phyloP scores from a whole-genome alignment of 192 early-diverging fungal species.

The Coemansia sp. region DNA sequence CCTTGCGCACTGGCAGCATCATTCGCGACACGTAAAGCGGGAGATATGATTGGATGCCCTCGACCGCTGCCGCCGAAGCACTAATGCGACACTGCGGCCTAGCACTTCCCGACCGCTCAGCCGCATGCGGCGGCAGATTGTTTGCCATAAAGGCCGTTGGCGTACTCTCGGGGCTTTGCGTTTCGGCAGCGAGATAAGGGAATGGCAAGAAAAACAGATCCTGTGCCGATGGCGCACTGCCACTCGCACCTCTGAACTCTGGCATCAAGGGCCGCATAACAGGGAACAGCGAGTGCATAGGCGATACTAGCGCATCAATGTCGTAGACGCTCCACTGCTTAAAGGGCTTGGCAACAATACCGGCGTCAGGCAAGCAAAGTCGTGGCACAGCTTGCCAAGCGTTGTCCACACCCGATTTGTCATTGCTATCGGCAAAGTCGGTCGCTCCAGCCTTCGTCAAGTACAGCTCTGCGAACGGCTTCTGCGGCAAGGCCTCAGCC shows the following conservation, averaged over 20 bases:
- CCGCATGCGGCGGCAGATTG: conserved; percentile 3
- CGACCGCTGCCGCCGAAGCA: conserved; percentile 35
- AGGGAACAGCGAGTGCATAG: conserved; percentile 42
- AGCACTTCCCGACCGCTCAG: not conserved
- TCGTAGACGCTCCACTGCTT: conserved; percentile 35
- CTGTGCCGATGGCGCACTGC: conserved; percentile 4
- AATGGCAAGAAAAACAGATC: conserved; percentile 50
- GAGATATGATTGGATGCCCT: conserved; percentile 38
- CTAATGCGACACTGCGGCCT: conserved; percentile 47
- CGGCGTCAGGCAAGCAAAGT: conserved; percentile 18
- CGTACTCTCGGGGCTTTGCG: not conserved
- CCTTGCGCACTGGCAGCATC: conserved; percentile 56
- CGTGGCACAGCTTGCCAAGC: conserved; percentile 1
- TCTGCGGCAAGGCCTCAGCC: not conserved
- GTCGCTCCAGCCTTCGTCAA: not conserved
- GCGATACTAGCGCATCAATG: conserved; percentile 39
- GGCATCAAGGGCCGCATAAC: not conserved
- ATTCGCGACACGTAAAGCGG: conserved; percentile 53
- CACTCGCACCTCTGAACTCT: not conserved
- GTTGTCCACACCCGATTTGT: not conserved
- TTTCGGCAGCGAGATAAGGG: not conserved
- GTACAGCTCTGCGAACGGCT: conserved; percentile 24
- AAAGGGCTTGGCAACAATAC: conserved; percentile 19
- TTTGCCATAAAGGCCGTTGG: conserved; percentile 11
- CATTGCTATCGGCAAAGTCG: not conserved